Conservation (phyloP, 2,329 filamentous ascomycete genomes). For the Didymella glomerata region DNA sequence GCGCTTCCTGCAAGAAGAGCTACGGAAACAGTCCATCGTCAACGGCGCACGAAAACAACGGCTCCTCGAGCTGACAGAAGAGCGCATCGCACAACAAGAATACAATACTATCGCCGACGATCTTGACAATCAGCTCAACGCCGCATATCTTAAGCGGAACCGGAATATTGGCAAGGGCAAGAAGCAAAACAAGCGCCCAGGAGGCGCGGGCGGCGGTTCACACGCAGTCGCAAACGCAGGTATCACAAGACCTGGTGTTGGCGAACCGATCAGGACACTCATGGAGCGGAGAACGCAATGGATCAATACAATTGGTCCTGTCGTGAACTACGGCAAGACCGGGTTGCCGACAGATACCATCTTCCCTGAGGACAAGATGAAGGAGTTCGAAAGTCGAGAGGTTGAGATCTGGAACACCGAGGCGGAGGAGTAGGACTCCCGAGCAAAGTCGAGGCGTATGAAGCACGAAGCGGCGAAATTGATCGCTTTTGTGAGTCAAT, state of each 20-base stretch:
- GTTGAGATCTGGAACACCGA: slow-evolving; percentile 82
- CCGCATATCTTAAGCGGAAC: slow-evolving; percentile 94
- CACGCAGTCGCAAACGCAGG: slow-evolving; percentile 57
- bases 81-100: slow-evolving; percentile 95
- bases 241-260: slow-evolving; percentile 68
- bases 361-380: slow-evolving; percentile 78
- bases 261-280: slow-evolving; percentile 86
- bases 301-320: slow-evolving; percentile 88
- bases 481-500: not conserved
- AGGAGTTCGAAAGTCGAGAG: slow-evolving; percentile 75
- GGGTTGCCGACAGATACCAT: slow-evolving; percentile 79
- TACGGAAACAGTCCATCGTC: slow-evolving; percentile 82
- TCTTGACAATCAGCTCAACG: slow-evolving; percentile 91
- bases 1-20: slow-evolving; percentile 80
- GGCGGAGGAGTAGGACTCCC: slow-evolving; percentile 65
- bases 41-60: slow-evolving; percentile 92
- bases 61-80: slow-evolving; percentile 84
- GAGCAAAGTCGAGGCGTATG: not conserved
- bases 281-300: slow-evolving; percentile 92
- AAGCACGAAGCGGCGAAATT: not conserved
- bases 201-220: slow-evolving; percentile 76
- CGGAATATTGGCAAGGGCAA: slow-evolving; percentile 93
- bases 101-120: slow-evolving; percentile 97
- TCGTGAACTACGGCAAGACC: slow-evolving; percentile 84
- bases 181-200: slow-evolving; percentile 80